Percentiles rank a stretch among this genome's conserved stretches.
phyloP scores from a whole-genome alignment of 805 yeast genomes.

The Candida nanaspora region DNA sequence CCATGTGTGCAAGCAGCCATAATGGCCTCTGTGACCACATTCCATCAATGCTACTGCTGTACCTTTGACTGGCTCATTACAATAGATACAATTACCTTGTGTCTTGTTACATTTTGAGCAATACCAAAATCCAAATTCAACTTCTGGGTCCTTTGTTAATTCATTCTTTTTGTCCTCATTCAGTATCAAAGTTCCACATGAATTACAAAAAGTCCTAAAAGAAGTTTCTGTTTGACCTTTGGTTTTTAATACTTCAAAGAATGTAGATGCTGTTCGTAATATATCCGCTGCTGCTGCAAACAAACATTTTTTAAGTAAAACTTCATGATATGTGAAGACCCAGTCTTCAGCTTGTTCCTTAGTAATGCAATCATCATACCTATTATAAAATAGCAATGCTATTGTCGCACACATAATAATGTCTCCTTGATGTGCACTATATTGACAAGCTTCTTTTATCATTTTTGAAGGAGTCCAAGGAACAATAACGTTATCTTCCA shows the following conservation, averaged over 20 bases:
- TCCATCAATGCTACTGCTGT: constrained; percentile 48
- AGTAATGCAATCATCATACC: constrained; percentile 24
- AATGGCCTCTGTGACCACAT: constrained; percentile 89
- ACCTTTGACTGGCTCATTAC: constrained; percentile 73
- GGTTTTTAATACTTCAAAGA: constrained; percentile 25
- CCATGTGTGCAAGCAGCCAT: constrained; percentile 75
- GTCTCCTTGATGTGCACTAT: constrained; percentile 58
- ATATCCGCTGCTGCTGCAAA: constrained; percentile 56
- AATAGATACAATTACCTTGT: constrained; percentile 67
- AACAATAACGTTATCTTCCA: constrained; percentile 1
- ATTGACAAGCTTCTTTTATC: constrained; percentile 44
- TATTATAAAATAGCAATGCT: constrained; percentile 43
- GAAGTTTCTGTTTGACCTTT: constrained; percentile 32
- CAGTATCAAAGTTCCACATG: constrained; percentile 50
- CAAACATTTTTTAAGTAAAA: constrained; percentile 39
- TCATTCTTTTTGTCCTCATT: constrained; percentile 49
- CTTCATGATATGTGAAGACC: constrained; percentile 46
- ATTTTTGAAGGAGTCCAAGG: constrained; percentile 57
- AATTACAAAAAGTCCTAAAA: constrained; percentile 51
- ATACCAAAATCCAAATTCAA: constrained; percentile 71
- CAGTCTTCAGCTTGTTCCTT: constrained; percentile 42
- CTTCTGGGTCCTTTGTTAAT: constrained; percentile 21
- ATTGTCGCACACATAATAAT: constrained; percentile 52
- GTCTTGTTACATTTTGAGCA: constrained; percentile 63
- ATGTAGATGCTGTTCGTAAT: constrained; percentile 30